Base-by-base conservation (phyloP, 257 asterid species). In the Coffea canephora region DNA sequence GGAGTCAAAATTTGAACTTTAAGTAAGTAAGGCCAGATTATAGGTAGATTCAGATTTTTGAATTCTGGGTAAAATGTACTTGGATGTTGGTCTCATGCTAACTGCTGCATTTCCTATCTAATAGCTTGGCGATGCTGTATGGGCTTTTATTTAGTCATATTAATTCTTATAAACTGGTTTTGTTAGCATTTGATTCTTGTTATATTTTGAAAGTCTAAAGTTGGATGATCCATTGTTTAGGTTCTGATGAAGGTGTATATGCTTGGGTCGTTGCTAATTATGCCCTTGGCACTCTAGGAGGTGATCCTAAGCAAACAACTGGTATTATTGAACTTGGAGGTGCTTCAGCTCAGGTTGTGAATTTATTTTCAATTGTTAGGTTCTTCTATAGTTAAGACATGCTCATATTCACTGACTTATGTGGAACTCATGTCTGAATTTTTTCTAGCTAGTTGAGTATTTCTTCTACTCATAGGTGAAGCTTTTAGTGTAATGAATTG, bases 261-360 rank as follows among this genome's bases (percentile, higher is more conserved):
- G 98, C 98, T 48, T 96, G 99, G 97, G 99, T 92, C 84, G 92
- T 94, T 84, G 97, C 99, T 83, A 96, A 94, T 84, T 91, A 92
- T 84, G 98, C 99, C 83, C 97, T 90, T 77, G 98, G 98, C 75
- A 88, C 93, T 75, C 96, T 96, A 85, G 97, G 98, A 82, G 91
- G 89, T 49, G 93, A 92, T 82, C 98, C 99, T 72, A 81, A 78
- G 69, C 90, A 89, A 81, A 94, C 99, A 76, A 92, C 97, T 76
- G 98, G 99, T 49, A 94, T 96, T 82, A 90, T 96, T 86, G 98
- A 96, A 86, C 99, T 96, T 81, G 99, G 98, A 78, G 99, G 99
- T 79, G 97, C 99, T 50, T 96, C 99, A 81, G 97, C 95, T 76
- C 99, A 96, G 99, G 98, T 96, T 78, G 80, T 72, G 62, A n/a